phyloP scores from a whole-genome alignment of 169 alveolate genomes.

The Plasmodium cynomolgi region DNA sequence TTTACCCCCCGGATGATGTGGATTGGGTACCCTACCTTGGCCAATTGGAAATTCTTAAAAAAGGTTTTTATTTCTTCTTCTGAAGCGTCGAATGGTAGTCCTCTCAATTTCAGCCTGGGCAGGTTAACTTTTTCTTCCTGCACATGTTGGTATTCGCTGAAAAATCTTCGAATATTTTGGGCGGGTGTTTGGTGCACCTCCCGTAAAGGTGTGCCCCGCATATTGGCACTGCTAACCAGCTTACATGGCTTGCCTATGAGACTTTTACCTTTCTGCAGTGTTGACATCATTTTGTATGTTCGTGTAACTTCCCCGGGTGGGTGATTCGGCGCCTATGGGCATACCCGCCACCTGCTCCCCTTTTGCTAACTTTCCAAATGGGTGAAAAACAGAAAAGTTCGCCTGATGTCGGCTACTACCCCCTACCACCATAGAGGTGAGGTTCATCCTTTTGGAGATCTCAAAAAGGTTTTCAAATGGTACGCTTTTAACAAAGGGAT shows the following conservation, averaged over 20 bases:
- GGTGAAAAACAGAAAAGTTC: not conserved
- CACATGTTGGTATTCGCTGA: constrained; percentile 33
- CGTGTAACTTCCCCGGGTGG: not conserved
- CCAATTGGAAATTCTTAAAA: constrained; percentile 31
- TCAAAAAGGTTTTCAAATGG: not conserved
- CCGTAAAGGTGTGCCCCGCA: not conserved
- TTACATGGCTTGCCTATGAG: not conserved
- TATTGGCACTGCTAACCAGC: not conserved
- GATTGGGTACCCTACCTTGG: constrained; percentile 27
- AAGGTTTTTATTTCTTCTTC: constrained; percentile 69
- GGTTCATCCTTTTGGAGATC: not conserved
- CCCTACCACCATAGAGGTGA: not conserved
- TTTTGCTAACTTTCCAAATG: not conserved
- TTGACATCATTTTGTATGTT: not conserved
- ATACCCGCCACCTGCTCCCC: not conserved
- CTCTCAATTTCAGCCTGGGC: constrained; percentile 62
- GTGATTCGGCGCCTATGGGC: not conserved
- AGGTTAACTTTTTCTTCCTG: constrained; percentile 45
- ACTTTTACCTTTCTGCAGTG: not conserved
- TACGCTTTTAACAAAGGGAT: not conserved
- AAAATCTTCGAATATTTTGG: not conserved
- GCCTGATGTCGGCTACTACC: not conserved
- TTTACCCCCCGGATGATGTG: constrained; percentile 55
- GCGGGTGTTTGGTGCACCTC: not conserved
- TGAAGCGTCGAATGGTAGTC: constrained; percentile 57